These are phyloP conservation scores for Porphyra umbilicalis DNA, from an alignment of 31 red algal species.

Conservation along the genomic window DNA sequence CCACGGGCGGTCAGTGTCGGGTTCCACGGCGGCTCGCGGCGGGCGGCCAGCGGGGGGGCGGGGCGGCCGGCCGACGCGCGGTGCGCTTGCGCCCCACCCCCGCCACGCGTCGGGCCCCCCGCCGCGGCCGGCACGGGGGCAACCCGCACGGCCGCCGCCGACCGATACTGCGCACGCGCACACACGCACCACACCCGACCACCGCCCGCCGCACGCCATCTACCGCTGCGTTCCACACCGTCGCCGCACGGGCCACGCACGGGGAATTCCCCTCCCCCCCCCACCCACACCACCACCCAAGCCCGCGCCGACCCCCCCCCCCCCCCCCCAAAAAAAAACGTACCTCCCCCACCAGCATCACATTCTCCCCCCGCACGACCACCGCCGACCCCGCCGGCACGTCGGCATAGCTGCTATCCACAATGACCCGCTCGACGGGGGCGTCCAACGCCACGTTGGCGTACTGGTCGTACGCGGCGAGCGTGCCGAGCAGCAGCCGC, in stretches of 20 bases:
- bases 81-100: too few relatives aligned
- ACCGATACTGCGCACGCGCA: too few relatives aligned
- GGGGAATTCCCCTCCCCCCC: too few relatives aligned
- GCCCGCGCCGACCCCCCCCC: not conserved
- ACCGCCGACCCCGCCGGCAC: conserved; percentile 70
- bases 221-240: not conserved
- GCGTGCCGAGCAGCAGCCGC: conserved; percentile 75
- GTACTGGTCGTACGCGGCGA: conserved; percentile 95
- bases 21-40: too few relatives aligned
- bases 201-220: not conserved
- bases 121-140: too few relatives aligned
- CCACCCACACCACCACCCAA: not conserved
- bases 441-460: conserved; percentile 91
- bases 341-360: conserved; percentile 85
- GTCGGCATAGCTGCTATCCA: conserved; percentile 77
- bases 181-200: not conserved
- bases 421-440: conserved; percentile 79
- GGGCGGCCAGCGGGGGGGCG: too few relatives aligned
- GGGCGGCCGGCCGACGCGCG: too few relatives aligned
- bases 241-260: too few relatives aligned
- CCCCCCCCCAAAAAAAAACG: not conserved
- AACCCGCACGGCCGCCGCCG: too few relatives aligned
- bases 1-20: too few relatives aligned
- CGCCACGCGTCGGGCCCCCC: too few relatives aligned
- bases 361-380: conserved; percentile 94